phyloP scores from a whole-genome alignment of 2,329 filamentous ascomycete species.

The Colletotrichum orbiculare region DNA sequence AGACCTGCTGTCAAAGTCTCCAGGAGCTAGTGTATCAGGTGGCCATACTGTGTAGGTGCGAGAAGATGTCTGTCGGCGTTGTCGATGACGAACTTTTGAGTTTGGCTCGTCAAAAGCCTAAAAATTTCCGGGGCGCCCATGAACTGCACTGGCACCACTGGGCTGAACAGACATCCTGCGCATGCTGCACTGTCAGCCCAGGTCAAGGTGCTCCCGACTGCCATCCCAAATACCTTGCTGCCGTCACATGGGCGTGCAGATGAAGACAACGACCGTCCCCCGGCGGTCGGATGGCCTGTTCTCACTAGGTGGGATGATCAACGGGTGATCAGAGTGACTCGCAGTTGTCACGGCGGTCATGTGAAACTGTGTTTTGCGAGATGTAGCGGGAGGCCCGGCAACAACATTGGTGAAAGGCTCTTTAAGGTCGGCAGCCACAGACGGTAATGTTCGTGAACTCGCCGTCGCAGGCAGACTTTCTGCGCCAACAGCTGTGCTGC shows the following conservation, averaged over 20 bases:
- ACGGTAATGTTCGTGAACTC: constrained; percentile 8
- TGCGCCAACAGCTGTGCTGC: not conserved
- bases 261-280: not conserved
- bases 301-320: constrained; percentile 18
- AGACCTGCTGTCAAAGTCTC: constrained; percentile 17
- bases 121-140: constrained; percentile 20
- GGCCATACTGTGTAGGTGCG: not conserved
- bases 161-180: constrained; percentile 18
- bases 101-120: constrained; percentile 29
- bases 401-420: constrained; percentile 1
- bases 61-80: constrained; percentile 7
- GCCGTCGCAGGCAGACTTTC: constrained; percentile 1
- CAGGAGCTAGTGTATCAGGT: constrained; percentile 31
- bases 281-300: constrained; percentile 28
- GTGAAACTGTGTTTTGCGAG: constrained; percentile 22
- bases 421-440: constrained; percentile 16
- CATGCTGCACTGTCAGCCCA: constrained; percentile 11
- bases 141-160: constrained; percentile 10
- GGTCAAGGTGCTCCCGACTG: constrained; percentile 25
- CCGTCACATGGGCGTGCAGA: not conserved
- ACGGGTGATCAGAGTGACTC: not conserved
- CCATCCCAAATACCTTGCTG: constrained; percentile 30
- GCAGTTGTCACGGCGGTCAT: constrained; percentile 20
- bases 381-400: not conserved
- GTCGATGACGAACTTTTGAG: constrained; percentile 28